Conservation (phyloP, 208 protist species). For the Acanthamoeba pearcei region DNA sequence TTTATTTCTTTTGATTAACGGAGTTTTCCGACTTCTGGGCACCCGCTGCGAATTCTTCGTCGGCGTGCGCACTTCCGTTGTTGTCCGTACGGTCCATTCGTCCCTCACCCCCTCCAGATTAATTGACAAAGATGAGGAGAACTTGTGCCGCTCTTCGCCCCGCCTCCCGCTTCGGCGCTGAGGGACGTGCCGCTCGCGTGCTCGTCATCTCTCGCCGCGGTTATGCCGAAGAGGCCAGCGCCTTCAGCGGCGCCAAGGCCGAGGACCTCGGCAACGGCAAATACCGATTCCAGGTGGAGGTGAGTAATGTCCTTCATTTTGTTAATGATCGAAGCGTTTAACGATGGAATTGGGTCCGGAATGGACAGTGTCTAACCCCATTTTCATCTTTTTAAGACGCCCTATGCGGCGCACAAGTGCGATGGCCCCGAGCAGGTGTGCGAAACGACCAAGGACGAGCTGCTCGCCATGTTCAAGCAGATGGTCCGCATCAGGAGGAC, state of each 20-base stretch:
- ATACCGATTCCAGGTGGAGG: constrained; percentile 57
- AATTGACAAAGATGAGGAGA: constrained; percentile 13
- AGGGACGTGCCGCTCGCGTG: not conserved
- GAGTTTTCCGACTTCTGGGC: not conserved
- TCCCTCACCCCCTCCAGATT: not conserved
- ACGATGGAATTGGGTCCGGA: not conserved
- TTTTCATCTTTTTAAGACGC: not conserved
- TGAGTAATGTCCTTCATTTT: not conserved
- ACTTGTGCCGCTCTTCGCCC: constrained; percentile 16
- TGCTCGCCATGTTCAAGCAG: constrained; percentile 88
- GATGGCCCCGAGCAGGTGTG: constrained; percentile 56
- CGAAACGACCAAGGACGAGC: constrained; percentile 82
- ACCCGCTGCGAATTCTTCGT: not conserved
- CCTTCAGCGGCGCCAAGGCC: constrained; percentile 51
- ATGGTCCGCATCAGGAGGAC: constrained; percentile 96
- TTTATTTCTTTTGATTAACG: not conserved
- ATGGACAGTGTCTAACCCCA: not conserved
- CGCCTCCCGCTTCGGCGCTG: not conserved
- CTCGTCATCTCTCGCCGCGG: constrained; percentile 31
- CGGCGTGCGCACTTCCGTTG: not conserved
- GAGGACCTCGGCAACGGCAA: constrained; percentile 69
- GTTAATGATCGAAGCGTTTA: not conserved
- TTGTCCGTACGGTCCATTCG: not conserved
- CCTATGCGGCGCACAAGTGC: constrained; percentile 59
- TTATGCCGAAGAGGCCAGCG: constrained; percentile 47